Conservation (phyloP, 2,329 filamentous ascomycete genomes). For the Xylaria hypoxylon region DNA sequence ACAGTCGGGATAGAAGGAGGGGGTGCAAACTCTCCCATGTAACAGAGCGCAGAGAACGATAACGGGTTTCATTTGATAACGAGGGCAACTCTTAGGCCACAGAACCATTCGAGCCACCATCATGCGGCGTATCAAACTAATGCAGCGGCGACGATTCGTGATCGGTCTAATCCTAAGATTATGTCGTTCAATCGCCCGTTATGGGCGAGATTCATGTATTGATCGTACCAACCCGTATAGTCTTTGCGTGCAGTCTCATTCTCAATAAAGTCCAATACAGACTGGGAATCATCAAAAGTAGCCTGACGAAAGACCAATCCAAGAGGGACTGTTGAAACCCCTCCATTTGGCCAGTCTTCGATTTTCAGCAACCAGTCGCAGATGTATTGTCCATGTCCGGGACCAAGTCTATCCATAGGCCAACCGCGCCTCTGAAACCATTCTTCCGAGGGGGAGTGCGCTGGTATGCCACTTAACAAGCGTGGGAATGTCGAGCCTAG, state of each 20-base stretch:
- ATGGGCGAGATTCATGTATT: constrained; percentile 65
- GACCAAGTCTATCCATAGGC: constrained; percentile 58
- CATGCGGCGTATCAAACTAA: constrained; percentile 64
- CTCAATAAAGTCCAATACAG: constrained; percentile 63
- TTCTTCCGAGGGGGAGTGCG: constrained; percentile 55
- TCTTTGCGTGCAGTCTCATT: constrained; percentile 59
- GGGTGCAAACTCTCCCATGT: constrained; percentile 20
- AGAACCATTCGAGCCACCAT: constrained; percentile 52
- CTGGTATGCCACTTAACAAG: constrained; percentile 65
- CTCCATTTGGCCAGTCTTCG: constrained; percentile 59
- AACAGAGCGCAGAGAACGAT: constrained; percentile 29
- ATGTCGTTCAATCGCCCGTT: constrained; percentile 64
- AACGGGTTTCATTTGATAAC: constrained; percentile 30
- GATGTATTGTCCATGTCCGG: constrained; percentile 62
- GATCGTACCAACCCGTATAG: constrained; percentile 69
- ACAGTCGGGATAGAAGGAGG: constrained; percentile 20
- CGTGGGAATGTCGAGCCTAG: constrained; percentile 70
- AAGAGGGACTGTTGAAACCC: constrained; percentile 52
- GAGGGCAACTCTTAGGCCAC: constrained; percentile 23
- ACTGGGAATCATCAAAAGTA: constrained; percentile 58
- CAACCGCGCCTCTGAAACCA: constrained; percentile 69
- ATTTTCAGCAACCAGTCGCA: constrained; percentile 67
- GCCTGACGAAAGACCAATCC: constrained; percentile 60
- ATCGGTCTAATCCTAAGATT: constrained; percentile 63
- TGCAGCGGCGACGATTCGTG: constrained; percentile 63